Percentiles rank a stretch among this genome's conserved stretches.
Conservation (phyloP, 768 basidiomycete species). For the Xerocomellus dryophilus region DNA sequence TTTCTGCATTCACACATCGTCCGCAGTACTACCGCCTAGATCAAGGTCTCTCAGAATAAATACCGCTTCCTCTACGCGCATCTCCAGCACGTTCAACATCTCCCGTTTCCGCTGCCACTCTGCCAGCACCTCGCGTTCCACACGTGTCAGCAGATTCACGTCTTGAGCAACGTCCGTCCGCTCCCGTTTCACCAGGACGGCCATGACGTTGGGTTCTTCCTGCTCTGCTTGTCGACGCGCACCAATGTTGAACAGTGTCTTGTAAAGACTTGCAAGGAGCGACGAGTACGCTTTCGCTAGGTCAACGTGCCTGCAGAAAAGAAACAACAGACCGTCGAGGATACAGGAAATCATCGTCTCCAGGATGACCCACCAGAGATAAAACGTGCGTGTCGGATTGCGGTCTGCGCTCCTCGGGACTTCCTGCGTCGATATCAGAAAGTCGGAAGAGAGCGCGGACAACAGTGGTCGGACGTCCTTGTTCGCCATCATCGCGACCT, state of each 20-base stretch:
- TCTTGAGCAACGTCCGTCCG: slow-evolving; percentile 82
- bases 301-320: slow-evolving; percentile 76
- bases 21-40: slow-evolving; percentile 40
- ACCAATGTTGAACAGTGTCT: slow-evolving; percentile 84
- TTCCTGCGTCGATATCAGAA: slow-evolving; percentile 87
- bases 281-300: slow-evolving; percentile 76
- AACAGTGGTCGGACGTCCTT: slow-evolving; percentile 83
- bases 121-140: slow-evolving; percentile 72
- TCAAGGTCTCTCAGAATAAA: slow-evolving; percentile 86
- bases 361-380: slow-evolving; percentile 67
- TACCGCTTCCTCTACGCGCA: slow-evolving; percentile 82
- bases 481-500: slow-evolving; percentile 87
- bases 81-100: slow-evolving; percentile 76
- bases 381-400: slow-evolving; percentile 84
- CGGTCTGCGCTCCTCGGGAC: slow-evolving; percentile 89
- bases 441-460: slow-evolving; percentile 74
- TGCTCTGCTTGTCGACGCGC: slow-evolving; percentile 70
- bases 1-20: slow-evolving; percentile 37
- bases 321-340: not conserved
- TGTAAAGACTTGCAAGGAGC: slow-evolving; percentile 77
- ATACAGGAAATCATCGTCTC: not conserved
- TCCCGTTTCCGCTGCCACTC: slow-evolving; percentile 74
- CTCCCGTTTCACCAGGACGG: slow-evolving; percentile 77
- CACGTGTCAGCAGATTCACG: slow-evolving; percentile 59
- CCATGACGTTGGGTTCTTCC: slow-evolving; percentile 60